A percentile compares a stretch with the other conserved stretches of the same genome.
phyloP scores from a whole-genome alignment of 495 filamentous ascomycete genomes.

The Penicillium flavigenum region DNA sequence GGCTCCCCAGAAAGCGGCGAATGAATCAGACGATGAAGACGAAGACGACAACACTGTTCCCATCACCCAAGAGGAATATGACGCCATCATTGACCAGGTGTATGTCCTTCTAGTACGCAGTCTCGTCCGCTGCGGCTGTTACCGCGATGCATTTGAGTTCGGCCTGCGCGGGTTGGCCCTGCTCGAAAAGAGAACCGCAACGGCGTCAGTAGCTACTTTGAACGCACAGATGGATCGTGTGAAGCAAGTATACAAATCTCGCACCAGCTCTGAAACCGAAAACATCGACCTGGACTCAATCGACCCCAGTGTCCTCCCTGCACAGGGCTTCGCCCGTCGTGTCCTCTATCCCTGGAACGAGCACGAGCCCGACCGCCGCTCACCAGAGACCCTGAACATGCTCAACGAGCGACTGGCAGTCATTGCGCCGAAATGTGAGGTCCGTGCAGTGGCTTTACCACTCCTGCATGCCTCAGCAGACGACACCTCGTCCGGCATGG shows the following conservation, averaged over 20 bases:
- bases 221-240: constrained; percentile 32
- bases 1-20: constrained; percentile 5
- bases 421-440: constrained; percentile 67
- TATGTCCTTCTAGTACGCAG: constrained; percentile 52
- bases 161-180: constrained; percentile 45
- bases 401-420: constrained; percentile 65
- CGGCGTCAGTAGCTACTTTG: constrained; percentile 15
- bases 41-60: constrained; percentile 40
- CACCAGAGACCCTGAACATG: constrained; percentile 60
- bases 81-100: constrained; percentile 38
- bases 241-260: constrained; percentile 26
- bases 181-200: constrained; percentile 28
- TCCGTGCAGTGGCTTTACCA: constrained; percentile 70
- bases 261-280: constrained; percentile 37
- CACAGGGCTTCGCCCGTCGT: constrained; percentile 73
- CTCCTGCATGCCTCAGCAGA: constrained; percentile 53
- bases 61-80: constrained; percentile 43
- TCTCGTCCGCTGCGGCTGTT: constrained; percentile 65
- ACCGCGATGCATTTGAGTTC: constrained; percentile 68
- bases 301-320: constrained; percentile 56
- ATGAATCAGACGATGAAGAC: constrained; percentile 34
- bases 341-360: constrained; percentile 94
- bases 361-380: constrained; percentile 82
- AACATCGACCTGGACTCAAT: constrained; percentile 36
- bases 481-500: constrained; percentile 20